Base-by-base conservation (phyloP, 768 basidiomycete genomes). In the Rhizopogon sp. region DNA sequence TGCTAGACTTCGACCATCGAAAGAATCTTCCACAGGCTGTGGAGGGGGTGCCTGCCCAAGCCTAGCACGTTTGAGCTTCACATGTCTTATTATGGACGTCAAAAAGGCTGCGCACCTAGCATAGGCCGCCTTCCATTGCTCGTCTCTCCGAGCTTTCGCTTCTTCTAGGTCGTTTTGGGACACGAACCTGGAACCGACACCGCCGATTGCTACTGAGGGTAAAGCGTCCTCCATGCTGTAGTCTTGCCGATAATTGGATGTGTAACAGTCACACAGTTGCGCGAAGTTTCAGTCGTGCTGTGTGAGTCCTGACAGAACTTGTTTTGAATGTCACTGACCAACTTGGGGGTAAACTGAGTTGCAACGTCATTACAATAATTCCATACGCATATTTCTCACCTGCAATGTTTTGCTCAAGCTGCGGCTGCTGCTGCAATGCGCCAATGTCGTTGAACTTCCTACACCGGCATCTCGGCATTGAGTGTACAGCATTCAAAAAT, bases 81-180 rank as follows among this genome's bases (percentile, higher is more conserved):
- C 22, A 50, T 20, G 46, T 35, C 6, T 31, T 46, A 13, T 44
- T 49, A 13, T 41, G 43, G 25, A 39, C 52, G 39, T 44, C 9
- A 39, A 25, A 25, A 25, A 13, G 22, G 51, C n/a, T 45, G 53
- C 58, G 56, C 56, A 84, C 88, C 88, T 80, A 42, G 90, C 91
- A 70, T 93, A 93, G 28, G 91, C 91, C 13, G 90, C 91, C 64
- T 86, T 90, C 91, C 91, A 93, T 62, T 91, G 88, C 62, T 90
- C 90, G 6, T 93, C 91, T 58, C 84, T 76, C 31, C 83, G 76
- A 6, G 80, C 75, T 53, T 82, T 87, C 39, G 88, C 88, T 20
- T 77, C 73, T 39, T 93, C 91, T 43, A 93, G 71, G 52, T 93
- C 91, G 14, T 78, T 77, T 69, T 90, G 83, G 42, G 90, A 84